These are phyloP conservation scores for Boletus vermiculosoides DNA, from an alignment of 768 basidiomycete genomes.

Conservation along the genomic window DNA sequence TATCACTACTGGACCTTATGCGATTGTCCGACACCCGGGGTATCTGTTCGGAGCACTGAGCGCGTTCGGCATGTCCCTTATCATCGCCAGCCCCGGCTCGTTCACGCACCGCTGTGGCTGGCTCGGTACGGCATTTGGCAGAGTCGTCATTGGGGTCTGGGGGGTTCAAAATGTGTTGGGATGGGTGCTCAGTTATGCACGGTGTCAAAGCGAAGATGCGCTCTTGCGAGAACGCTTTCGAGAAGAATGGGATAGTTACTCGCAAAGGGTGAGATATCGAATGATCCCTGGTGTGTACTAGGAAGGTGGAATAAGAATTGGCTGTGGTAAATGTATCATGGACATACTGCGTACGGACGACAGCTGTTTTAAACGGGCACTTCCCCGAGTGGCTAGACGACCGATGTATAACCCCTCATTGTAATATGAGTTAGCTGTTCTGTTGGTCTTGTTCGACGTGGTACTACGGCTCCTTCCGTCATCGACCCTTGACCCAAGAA, in stretches of 20 bases:
- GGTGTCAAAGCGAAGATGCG: slow-evolving; percentile 29
- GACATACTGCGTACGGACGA: not conserved
- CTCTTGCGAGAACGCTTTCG: slow-evolving; percentile 22
- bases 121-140: slow-evolving; percentile 22
- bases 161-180: slow-evolving; percentile 22
- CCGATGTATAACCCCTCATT: not conserved
- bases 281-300: slow-evolving; percentile 31
- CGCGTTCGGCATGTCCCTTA: slow-evolving; percentile 31
- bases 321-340: not conserved
- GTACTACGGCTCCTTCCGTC: not conserved
- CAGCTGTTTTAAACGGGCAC: not conserved
- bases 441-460: not conserved
- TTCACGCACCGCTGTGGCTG: slow-evolving; percentile 26
- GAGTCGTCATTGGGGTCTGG: slow-evolving; percentile 29
- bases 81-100: slow-evolving; percentile 33
- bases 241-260: slow-evolving; percentile 25
- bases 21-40: slow-evolving; percentile 36
- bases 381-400: not conserved
- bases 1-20: slow-evolving; percentile 36
- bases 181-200: slow-evolving; percentile 29
- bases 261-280: slow-evolving; percentile 24
- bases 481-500: not conserved
- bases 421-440: not conserved
- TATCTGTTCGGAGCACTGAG: slow-evolving; percentile 30
- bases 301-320: not conserved